Evolutionary conservation across 495 filamentous ascomycete genomes (phyloP), one percentile per base, ranked within the genome.

Genomic region (Cryomyces minteri): DNA sequence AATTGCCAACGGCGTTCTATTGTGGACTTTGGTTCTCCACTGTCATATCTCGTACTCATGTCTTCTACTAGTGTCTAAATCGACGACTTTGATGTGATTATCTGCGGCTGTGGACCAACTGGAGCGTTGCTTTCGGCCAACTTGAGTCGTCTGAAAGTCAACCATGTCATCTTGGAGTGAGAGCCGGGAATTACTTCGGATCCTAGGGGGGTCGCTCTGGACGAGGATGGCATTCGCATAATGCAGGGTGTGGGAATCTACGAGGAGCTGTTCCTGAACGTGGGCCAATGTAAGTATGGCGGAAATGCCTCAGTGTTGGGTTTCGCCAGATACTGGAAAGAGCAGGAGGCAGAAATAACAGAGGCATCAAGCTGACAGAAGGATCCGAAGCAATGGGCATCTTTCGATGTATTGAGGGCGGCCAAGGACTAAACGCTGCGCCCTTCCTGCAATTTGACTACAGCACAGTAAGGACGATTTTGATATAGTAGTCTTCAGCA

Each of bases 121-220:
- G 45, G 45, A 5, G 45, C 38, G 5, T 18, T 47, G 38, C 31
- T 47, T 5, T 43, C 45, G 6, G 45, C 45, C 5, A n/a, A 53
- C 34, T 46, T 68, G 28, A 61, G 57, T 5, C 53, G 51, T 39
- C 49, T 62, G 41, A 55, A 58, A 46, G 45, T 64, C 34, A 45
- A 49, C 34, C 56, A 62, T 39, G 50, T 67, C 10, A 46, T 71
- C 0, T 48, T 74, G 0, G 67, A 74, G 44, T 66, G 62, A 37
- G 65, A 67, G 9, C 31, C 46, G 7, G 62, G 56, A 0, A 70
- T 73, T 30, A 66, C 59, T 0, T 63, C 63, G 0, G 71, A 74
- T 49, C 70, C 71, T 0, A 56, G 69, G 18, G 71, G 69, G 1
- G 67, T 74, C 37, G 66, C 62, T 11, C 54, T 74, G 10, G 67